These are phyloP conservation scores for Trichoderma parareesei DNA, from an alignment of 495 filamentous ascomycete genomes.

Conservation along the genomic window DNA sequence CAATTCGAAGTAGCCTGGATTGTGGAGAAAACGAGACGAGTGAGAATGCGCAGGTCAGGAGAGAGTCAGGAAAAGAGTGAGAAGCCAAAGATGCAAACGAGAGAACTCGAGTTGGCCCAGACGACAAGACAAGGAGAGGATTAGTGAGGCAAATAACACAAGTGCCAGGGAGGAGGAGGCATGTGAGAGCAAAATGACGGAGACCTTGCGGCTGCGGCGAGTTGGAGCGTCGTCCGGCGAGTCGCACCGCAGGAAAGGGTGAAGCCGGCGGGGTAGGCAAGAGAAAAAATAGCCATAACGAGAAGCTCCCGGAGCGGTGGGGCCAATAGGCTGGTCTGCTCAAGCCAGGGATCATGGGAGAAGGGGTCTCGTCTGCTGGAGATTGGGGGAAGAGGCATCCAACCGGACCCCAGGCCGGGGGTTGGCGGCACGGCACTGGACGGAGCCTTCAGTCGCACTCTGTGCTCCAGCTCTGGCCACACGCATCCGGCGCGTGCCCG, in stretches of 20 bases:
- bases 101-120: background rate
- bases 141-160: background rate
- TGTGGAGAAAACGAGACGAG: background rate
- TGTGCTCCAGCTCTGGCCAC: too few species aligned
- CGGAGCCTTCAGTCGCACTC: too few species aligned
- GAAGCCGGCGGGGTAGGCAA: background rate
- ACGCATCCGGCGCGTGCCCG: background rate
- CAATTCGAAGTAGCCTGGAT: slow-evolving; percentile 9
- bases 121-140: background rate
- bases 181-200: background rate
- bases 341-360: background rate
- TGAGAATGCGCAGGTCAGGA: background rate
- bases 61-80: slow-evolving; percentile 11
- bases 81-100: slow-evolving; percentile 10
- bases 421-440: too few species aligned
- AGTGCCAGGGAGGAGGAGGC: background rate
- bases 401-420: too few species aligned
- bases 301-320: background rate
- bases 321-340: background rate
- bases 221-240: background rate
- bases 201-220: background rate
- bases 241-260: background rate
- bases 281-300: background rate
- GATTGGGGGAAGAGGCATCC: background rate
- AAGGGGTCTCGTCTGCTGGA: background rate